Base-by-base conservation (phyloP, 768 basidiomycete species). In the Boletus subcaerulescens region DNA sequence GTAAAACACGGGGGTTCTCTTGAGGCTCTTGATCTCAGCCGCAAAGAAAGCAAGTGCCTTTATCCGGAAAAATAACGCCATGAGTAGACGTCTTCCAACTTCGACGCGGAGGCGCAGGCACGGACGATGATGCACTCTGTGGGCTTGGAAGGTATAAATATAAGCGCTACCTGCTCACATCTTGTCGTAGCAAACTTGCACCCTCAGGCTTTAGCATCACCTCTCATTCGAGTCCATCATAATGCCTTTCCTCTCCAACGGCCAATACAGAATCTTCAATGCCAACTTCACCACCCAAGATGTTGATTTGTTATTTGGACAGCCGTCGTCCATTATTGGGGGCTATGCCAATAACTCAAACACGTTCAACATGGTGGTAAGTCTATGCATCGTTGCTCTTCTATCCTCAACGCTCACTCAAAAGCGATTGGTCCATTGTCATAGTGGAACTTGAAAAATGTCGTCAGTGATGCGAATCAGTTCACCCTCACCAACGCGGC, bases 261-360 rank as follows among this genome's bases (percentile, higher is more conserved):
- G 51, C 24, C 51, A 31, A n/a, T 52, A 52, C 36, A 52, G 26
- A 33, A 52, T 52, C 29, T 45, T 45, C 44, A 52, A 45, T n/a
- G n/a, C 13, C 9, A 9, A 20, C 22, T 45, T 45, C 18, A 0
- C 18, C 18, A 20, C 35, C 44, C 51, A 52, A 18, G 51, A 45
- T 12, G 36, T 14, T 10, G 51, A 52, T 26, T 22, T 52, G 43
- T 5, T 45, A 1, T 10, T 11, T 13, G 43, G 43, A 17, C 13
- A 0, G 9, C 35, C 43, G 5, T 31, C 13, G 18, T 35, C 26
- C 26, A 5, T 13, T 6, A 6, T 52, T 29, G 51, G 43, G 1
- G 51, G 51, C 13, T 52, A 31, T 31, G 26, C 22, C 24, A 52
- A 39, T 9, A 52, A 52, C 43, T 29, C 44, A 1, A 5, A 39